Evolutionary conservation across 2,329 filamentous ascomycete species (phyloP).

Genomic region (Hansfordia pulvinata): DNA sequence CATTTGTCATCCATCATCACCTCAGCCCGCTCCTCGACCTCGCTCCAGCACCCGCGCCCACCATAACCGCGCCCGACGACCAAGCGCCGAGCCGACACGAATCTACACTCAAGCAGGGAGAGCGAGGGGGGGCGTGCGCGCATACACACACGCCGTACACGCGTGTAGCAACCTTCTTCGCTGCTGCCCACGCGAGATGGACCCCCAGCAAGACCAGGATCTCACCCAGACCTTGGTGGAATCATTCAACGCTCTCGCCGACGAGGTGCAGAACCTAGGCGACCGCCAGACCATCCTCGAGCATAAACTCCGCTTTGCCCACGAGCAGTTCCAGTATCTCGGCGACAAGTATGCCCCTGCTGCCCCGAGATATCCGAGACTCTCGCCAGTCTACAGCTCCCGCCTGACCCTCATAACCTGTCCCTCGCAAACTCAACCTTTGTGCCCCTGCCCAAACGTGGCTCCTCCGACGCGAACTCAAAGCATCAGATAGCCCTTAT

Average conservation of each 20-base stretch:
- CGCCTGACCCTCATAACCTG: slow-evolving; percentile 33
- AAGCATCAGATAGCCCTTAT: slow-evolving; percentile 48
- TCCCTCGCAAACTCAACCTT: slow-evolving; percentile 32
- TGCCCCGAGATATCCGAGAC: slow-evolving; percentile 53
- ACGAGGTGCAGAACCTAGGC: slow-evolving; percentile 49
- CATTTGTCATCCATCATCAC: too few relatives aligned
- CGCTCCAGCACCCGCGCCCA: too few relatives aligned
- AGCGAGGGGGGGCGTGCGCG: too few relatives aligned
- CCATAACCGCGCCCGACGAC: too few relatives aligned
- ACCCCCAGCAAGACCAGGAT: too few relatives aligned
- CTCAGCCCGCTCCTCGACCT: too few relatives aligned
- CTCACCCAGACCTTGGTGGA: slow-evolving; percentile 45
- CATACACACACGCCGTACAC: too few relatives aligned
- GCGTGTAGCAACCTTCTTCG: slow-evolving; percentile 1
- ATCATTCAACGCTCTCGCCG: slow-evolving; percentile 50
- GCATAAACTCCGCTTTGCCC: slow-evolving; percentile 53
- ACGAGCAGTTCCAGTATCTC: slow-evolving; percentile 51
- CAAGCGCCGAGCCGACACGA: too few relatives aligned
- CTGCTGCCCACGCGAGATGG: too few relatives aligned
- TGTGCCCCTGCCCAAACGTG: slow-evolving; percentile 40
- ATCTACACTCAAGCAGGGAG: too few relatives aligned
- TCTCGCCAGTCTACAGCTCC: slow-evolving; percentile 52
- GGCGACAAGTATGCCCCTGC: slow-evolving; percentile 56
- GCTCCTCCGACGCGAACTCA: slow-evolving; percentile 25
- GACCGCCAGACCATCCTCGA: slow-evolving; percentile 52